These are phyloP conservation scores for Leishmania mexicana DNA, from an alignment of 208 protist species.

Conservation along the genomic window DNA sequence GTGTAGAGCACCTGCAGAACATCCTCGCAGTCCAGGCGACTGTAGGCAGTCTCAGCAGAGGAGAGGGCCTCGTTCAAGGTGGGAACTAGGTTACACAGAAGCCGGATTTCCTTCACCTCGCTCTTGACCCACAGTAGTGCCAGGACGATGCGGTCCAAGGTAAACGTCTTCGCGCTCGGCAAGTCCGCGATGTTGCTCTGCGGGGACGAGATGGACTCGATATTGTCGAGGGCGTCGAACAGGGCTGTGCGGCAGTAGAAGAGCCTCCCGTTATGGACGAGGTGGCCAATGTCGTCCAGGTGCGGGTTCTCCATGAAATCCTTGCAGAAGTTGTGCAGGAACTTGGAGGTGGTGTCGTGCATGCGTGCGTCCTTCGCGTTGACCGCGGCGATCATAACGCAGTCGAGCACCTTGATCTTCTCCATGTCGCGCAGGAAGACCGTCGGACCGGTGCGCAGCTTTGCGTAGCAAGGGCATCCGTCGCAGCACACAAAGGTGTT, in stretches of 20 bases:
- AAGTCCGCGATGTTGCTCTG: constrained; percentile 23
- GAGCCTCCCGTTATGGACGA: constrained; percentile 74
- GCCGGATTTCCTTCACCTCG: constrained; percentile 52
- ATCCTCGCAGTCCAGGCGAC: constrained; percentile 36
- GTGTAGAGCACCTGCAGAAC: constrained; percentile 53
- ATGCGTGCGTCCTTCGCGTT: constrained; percentile 55
- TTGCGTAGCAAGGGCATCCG: constrained; percentile 63
- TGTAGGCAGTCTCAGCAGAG: constrained; percentile 48
- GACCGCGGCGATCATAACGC: constrained; percentile 70
- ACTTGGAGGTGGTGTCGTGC: constrained; percentile 46
- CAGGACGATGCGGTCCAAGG: constrained; percentile 50
- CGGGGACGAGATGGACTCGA: constrained; percentile 38
- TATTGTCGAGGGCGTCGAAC: constrained; percentile 54
- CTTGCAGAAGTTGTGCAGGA: constrained; percentile 44
- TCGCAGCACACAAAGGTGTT: constrained; percentile 79
- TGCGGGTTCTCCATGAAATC: constrained; percentile 62
- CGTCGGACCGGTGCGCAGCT: constrained; percentile 55
- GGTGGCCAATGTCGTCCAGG: constrained; percentile 49
- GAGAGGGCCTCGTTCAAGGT: constrained; percentile 48
- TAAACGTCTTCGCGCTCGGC: constrained; percentile 29
- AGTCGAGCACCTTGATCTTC: constrained; percentile 82
- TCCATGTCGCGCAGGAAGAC: constrained; percentile 77
- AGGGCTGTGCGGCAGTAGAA: constrained; percentile 65
- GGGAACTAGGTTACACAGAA: constrained; percentile 45
- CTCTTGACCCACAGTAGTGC: constrained; percentile 61